Conservation (phyloP, 2,329 filamentous ascomycete genomes). For the Pseudocercospora crystallina region DNA sequence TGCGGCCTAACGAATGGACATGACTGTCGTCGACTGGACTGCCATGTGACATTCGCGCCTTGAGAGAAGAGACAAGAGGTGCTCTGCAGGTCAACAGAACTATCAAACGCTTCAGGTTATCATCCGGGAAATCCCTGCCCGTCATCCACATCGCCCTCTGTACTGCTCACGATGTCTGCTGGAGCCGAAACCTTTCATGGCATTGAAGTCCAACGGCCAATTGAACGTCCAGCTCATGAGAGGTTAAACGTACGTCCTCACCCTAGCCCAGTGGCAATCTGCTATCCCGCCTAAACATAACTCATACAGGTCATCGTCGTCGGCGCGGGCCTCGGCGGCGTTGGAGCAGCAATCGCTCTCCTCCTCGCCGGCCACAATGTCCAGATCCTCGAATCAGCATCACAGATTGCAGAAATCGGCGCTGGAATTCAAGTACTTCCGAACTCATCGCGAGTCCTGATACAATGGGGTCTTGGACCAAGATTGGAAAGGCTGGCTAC, state of each 20-base stretch:
- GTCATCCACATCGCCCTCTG: too few relatives aligned
- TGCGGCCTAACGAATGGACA: too few relatives aligned
- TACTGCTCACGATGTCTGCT: too few relatives aligned
- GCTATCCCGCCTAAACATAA: not conserved
- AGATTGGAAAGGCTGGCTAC: slow-evolving; percentile 43
- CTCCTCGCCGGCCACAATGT: slow-evolving; percentile 50
- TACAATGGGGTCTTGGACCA: slow-evolving; percentile 51
- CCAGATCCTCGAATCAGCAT: slow-evolving; percentile 49
- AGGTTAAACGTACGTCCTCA: not conserved
- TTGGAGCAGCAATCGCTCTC: slow-evolving; percentile 52
- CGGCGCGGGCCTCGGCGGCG: slow-evolving; percentile 58
- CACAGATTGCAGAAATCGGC: slow-evolving; percentile 50
- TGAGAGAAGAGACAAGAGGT: too few relatives aligned
- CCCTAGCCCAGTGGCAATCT: not conserved
- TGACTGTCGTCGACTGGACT: too few relatives aligned
- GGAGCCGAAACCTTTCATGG: not conserved
- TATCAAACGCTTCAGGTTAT: too few relatives aligned
- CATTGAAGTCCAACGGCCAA: not conserved
- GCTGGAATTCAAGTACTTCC: slow-evolving; percentile 55
- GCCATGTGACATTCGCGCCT: too few relatives aligned
- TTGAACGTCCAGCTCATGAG: not conserved
- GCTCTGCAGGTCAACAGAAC: too few relatives aligned
- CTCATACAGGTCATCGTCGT: slow-evolving; percentile 48
- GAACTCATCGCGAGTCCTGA: slow-evolving; percentile 49
- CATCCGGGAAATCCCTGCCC: too few relatives aligned